Conservation (phyloP, 805 yeast genomes). For the Pichia insulana region DNA sequence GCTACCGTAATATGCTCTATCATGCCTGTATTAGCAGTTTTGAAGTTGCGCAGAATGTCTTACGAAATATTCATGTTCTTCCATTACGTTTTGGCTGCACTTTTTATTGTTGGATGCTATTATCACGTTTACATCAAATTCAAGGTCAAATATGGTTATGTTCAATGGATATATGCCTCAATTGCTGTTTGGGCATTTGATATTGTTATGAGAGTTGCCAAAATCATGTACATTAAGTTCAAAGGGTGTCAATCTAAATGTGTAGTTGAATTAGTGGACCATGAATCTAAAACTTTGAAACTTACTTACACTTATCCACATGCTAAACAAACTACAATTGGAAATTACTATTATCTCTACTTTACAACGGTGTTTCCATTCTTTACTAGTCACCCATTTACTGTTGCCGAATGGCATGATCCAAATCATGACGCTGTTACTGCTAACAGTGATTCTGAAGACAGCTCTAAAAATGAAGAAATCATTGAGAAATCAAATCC, state of each 20-base stretch:
- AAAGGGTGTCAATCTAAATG: neutral
- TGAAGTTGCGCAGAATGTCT: constrained; percentile 13
- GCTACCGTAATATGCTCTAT: constrained; percentile 31
- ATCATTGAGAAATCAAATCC: too few species aligned
- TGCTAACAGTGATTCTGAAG: too few species aligned
- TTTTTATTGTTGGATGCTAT: constrained; percentile 45
- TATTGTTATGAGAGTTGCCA: constrained; percentile 33
- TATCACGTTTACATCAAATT: constrained; percentile 32
- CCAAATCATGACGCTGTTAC: neutral
- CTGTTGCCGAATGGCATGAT: constrained; percentile 25
- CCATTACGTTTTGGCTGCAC: constrained; percentile 45
- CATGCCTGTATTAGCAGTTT: constrained; percentile 45
- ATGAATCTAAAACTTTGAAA: neutral
- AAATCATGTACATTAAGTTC: neutral
- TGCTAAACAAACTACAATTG: neutral
- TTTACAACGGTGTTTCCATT: constrained; percentile 9
- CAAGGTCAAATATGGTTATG: constrained; percentile 16
- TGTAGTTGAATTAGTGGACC: constrained; percentile 1
- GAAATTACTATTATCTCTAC: constrained; percentile 8
- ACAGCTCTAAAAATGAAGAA: too few species aligned
- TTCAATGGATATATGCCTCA: constrained; percentile 24
- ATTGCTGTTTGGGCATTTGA: constrained; percentile 43
- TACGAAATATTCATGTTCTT: constrained; percentile 13
- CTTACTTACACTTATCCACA: neutral
- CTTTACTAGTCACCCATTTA: constrained; percentile 66